These are phyloP conservation scores for Ustilago trichophora DNA, from an alignment of 1,284 basidiomycete species.

Conservation along the genomic window DNA sequence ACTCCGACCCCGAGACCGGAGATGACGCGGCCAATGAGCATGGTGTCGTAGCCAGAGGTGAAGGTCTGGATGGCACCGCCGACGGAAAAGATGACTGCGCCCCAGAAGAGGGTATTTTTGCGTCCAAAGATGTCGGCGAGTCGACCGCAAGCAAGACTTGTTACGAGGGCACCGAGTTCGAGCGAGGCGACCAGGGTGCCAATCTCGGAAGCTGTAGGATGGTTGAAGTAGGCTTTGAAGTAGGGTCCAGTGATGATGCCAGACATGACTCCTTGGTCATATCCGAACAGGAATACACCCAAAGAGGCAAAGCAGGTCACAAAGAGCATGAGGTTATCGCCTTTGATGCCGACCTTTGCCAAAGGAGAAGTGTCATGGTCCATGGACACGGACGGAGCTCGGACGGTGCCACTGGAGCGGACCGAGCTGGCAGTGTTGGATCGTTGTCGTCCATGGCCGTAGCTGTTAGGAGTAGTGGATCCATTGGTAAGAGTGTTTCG, in stretches of 20 bases:
- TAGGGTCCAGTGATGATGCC: conserved; percentile 93
- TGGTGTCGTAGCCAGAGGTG: conserved; percentile 80
- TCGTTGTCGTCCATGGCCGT: conserved; percentile 15
- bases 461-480: conserved; percentile 14
- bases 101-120: conserved; percentile 84
- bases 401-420: conserved; percentile 28
- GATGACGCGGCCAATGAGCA: conserved; percentile 87
- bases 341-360: conserved; percentile 55
- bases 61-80: conserved; percentile 91
- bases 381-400: conserved; percentile 33
- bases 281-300: conserved; percentile 83
- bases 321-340: conserved; percentile 62
- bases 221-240: conserved; percentile 74
- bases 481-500: conserved; percentile 15
- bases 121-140: conserved; percentile 88
- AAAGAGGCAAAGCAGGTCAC: conserved; percentile 80
- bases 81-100: conserved; percentile 85
- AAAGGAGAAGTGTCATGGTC: conserved; percentile 53
- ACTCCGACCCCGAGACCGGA: conserved; percentile 94
- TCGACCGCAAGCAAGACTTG: conserved; percentile 86
- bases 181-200: conserved; percentile 80
- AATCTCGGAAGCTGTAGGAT: conserved; percentile 73
- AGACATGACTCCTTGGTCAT: conserved; percentile 66
- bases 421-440: conserved; percentile 30
- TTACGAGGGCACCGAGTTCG: conserved; percentile 83